Conservation (phyloP, 192 early-diverging fungal genomes). For the Coemansia sp. region DNA sequence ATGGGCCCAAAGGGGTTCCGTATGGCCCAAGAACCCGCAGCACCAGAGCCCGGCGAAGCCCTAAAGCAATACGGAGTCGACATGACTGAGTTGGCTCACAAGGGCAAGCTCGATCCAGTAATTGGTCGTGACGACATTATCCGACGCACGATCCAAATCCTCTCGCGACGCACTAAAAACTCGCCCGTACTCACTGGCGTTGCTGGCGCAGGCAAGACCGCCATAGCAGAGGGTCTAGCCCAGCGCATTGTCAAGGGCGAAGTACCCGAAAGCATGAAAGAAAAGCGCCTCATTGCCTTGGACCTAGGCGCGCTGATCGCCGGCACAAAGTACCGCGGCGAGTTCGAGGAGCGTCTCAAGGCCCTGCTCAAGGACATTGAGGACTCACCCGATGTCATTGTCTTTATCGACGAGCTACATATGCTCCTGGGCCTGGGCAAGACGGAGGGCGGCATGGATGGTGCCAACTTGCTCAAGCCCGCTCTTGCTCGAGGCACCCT, state of each 20-base stretch:
- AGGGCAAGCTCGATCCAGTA: conserved; percentile 82
- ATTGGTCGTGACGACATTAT: conserved; percentile 81
- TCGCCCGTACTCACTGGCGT: conserved; percentile 79
- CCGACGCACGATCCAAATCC: conserved; percentile 74
- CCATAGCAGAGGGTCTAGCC: conserved; percentile 79
- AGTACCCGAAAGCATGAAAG: conserved; percentile 76
- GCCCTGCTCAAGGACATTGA: conserved; percentile 72
- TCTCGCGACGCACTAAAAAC: conserved; percentile 79
- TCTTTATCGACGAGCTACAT: conserved; percentile 85
- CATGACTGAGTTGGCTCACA: conserved; percentile 71
- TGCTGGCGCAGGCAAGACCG: conserved; percentile 82
- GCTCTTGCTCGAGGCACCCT: conserved; percentile 73
- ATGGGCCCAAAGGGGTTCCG: conserved; percentile 56
- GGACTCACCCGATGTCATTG: conserved; percentile 72
- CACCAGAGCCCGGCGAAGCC: conserved; percentile 53
- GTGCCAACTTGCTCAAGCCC: conserved; percentile 81
- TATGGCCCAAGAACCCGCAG: conserved; percentile 49
- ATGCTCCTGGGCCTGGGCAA: conserved; percentile 75
- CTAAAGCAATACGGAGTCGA: conserved; percentile 70
- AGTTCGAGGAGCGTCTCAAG: conserved; percentile 84
- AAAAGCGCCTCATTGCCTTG: conserved; percentile 68
- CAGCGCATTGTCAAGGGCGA: conserved; percentile 77
- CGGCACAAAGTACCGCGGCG: conserved; percentile 66
- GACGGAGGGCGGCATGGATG: conserved; percentile 78
- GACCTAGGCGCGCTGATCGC: conserved; percentile 67